Base-by-base conservation (phyloP, 2,329 filamentous ascomycete genomes). In the Aspergillus sp. region DNA sequence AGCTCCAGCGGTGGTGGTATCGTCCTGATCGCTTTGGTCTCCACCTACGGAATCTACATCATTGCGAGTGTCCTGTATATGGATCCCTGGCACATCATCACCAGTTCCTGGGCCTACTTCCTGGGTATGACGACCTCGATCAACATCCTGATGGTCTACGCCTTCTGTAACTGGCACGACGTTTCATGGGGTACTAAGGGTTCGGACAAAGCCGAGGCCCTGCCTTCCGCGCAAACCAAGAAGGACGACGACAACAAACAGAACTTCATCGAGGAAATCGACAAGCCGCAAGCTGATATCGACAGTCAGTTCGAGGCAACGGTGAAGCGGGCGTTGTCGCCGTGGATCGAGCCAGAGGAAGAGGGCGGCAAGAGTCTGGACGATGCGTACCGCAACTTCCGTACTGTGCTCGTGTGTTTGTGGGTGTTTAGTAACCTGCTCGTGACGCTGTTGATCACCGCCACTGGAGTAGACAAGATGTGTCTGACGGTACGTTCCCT, bases 181-280 rank as follows among this genome's bases (percentile, higher is more conserved):
- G 95, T 99, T 54, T 98, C 95, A 13, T 99, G 95, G 95, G 95
- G 95, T 86, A 99, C 95, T 81, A 99, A 99, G 85, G 95, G 95
- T 74, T 91, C 95, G 5, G 95, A 99, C 82, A 96, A 96, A 81
- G 88, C 90, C 38, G 95, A 98, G 75, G 91, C 91, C 23, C 84
- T 99, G 21, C 95, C 95, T 0, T 96, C 95, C 38, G 95, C 91
- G 4, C 87, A 90, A 68, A 91, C 94, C 15, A 89, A 88, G 69
- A 97, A 97, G 81, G 89, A 89, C 58, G 94, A 95, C 36, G 53
- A 55, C 75, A 90, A 95, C 68, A 96, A 96, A 73, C 88, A 88
- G 3, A 85, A 84, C 1, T 90, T 96, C 27, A 92, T 99, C 21
- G 95, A 98, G 78, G 95, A 98, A 85, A 88, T 96, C 39, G 95